Base-by-base conservation (phyloP, 169 alveolate species). In the Eimeria sp. region DNA sequence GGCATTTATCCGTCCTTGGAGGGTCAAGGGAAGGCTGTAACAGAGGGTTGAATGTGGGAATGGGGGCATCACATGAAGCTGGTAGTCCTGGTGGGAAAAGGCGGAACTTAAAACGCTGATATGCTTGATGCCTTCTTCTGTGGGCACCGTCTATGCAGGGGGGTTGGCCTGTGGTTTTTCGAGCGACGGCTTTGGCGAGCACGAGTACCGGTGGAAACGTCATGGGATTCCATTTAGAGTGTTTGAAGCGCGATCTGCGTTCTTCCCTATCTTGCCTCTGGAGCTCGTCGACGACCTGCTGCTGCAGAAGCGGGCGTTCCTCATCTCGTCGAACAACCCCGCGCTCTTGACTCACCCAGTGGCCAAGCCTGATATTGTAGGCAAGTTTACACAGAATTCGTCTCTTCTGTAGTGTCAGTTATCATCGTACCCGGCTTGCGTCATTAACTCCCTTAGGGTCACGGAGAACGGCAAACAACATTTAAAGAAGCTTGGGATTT, bases 111-210 rank as follows among this genome's bases (percentile, higher is more conserved):
- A 40, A 13, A 27, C n/a, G 45, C 14, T 67, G 76, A 27, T 13
- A 7, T 67, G 45, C 45, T 47, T 11, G 89, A 3, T 80, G 67
- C 72, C 43, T 6, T 40, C 14, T 27, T 5, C 49, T 82, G 7
- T 22, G 89, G 45, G 72, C 47, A 25, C 34, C 40, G 40, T 58
- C 34, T 22, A 27, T 54, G 70, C 96, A 93, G 96, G 76, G 30
- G 96, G 92, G 27, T 45, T 93, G 78, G 89, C 70, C 49, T 93
- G 96, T 40, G 96, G 96, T 5, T 93, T 54, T 57, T 76, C 88
- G 47, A 93, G 96, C 89, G 94, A 84, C 78, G 96, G 96, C 13
- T 93, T 93, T 18, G 94, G 89, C 30, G 82, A 57, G 47, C 70
- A 54, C 80, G 92, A 93, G 13, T 93, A 80, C 87, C 87, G 89